A percentile compares a stretch with the other conserved stretches of the same genome.
phyloP scores from a whole-genome alignment of 768 basidiomycete species.

The Lactifluus hygrophoroides region DNA sequence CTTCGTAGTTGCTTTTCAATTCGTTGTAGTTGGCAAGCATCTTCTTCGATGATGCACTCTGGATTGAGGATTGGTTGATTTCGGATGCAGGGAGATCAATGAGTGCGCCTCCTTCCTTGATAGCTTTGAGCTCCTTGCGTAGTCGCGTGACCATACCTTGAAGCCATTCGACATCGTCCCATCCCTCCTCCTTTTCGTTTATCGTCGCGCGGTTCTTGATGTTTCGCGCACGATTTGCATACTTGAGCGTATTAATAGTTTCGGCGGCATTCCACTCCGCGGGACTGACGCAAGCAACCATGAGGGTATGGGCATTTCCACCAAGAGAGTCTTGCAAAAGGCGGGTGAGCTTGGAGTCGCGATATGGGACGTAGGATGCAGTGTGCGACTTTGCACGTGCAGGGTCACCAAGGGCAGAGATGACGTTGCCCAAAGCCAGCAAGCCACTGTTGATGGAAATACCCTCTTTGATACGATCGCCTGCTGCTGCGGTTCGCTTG shows the following conservation, averaged over 20 bases:
- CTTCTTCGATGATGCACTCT: constrained; percentile 54
- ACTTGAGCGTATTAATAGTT: constrained; percentile 92
- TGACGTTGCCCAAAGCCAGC: constrained; percentile 94
- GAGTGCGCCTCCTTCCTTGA: constrained; percentile 58
- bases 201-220: constrained; percentile 93
- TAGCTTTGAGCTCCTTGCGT: constrained; percentile 72
- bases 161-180: constrained; percentile 97
- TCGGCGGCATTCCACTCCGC: constrained; percentile 94
- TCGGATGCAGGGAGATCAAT: constrained; percentile 16
- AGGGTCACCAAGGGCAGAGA: constrained; percentile 94
- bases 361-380: constrained; percentile 89
- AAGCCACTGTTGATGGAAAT: constrained; percentile 98
- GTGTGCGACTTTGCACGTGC: constrained; percentile 76
- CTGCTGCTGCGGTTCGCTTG: constrained; percentile 92
- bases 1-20: constrained; percentile 79
- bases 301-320: constrained; percentile 95
- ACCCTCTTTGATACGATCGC: constrained; percentile 97
- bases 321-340: constrained; percentile 94
- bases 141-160: constrained; percentile 80
- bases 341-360: constrained; percentile 96
- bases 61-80: background rate
- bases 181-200: constrained; percentile 93
- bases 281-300: constrained; percentile 97
- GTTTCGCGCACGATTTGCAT: constrained; percentile 93
- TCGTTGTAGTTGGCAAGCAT: constrained; percentile 75